A percentile compares a stretch with the other conserved stretches of the same genome.
These are phyloP conservation scores for Elsinoe ampelina DNA, from an alignment of 2,329 filamentous ascomycete genomes.

Conservation along the genomic window DNA sequence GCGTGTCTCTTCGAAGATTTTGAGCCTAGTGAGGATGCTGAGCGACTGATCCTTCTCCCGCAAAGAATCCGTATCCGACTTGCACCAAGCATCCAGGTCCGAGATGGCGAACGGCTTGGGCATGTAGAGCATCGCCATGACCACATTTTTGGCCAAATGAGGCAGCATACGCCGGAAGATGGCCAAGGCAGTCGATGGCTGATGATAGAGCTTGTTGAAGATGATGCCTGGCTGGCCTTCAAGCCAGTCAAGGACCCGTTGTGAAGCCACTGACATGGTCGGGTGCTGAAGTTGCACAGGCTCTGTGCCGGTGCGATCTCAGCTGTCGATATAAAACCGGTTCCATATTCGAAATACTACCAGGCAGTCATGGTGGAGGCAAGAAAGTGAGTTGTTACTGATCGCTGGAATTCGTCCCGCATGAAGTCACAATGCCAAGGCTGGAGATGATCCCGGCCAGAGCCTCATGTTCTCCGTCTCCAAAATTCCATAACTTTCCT, in stretches of 20 bases:
- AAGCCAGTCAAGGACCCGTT: constrained; percentile 74
- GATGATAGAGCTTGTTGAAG: constrained; percentile 85
- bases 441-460: no score
- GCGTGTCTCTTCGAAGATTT: constrained; percentile 61
- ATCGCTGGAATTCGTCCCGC: not conserved
- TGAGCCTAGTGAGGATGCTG: constrained; percentile 70
- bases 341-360: not conserved
- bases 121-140: constrained; percentile 92
- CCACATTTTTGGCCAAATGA: constrained; percentile 85
- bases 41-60: constrained; percentile 59
- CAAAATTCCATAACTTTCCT: no score
- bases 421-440: constrained; percentile 9
- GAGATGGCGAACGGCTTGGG: constrained; percentile 67
- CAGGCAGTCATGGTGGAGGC: not conserved
- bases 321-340: not conserved
- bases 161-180: constrained; percentile 97
- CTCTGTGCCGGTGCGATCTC: constrained; percentile 11
- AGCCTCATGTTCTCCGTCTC: no score
- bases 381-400: not conserved
- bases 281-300: constrained; percentile 2
- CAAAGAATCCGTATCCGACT: constrained; percentile 41
- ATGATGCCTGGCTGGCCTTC: constrained; percentile 83
- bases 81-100: constrained; percentile 80
- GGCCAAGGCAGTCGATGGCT: constrained; percentile 88
- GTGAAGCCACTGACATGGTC: constrained; percentile 46